Evolutionary conservation across 1,284 basidiomycete genomes (phyloP), one percentile per base, ranked within the genome.

Genomic region (Moesziomyces sp.): DNA sequence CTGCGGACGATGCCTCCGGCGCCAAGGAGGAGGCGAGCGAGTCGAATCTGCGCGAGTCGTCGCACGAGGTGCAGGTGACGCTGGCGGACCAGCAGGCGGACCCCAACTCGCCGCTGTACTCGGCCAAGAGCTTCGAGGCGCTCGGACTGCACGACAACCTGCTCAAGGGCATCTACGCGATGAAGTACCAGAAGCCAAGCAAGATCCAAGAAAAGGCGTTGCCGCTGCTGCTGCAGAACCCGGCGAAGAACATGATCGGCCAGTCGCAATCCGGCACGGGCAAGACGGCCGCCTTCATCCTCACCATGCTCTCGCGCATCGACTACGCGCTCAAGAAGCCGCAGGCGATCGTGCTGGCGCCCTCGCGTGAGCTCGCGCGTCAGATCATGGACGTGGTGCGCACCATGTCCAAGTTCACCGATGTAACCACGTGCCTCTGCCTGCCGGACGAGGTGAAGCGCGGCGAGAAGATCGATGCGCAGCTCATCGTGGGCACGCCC

Each of bases 191-290:
- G 57, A 97, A 96, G 85, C 97, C 97, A 5, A 97, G 94, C 58
- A 99, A 99, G 86, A 99, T 99, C 74, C 97, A 99, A 87, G 97
- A 98, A 87, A 91, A 93, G 69, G 97, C 97, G 23, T 87, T 99
- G 28, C 97, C 97, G 3, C 87, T 99, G 42, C 88, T 99, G 28
- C 89, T 99, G 16, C 86, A 90, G 63, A 92, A 97, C 84, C 97
- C 96, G 19, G 92, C 95, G 8, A 91, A 91, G 61, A 99, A 99
- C 86, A 96, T 99, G 91, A 99, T 99, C 85, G 97, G 94, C 11
- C 97, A 99, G 86, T 97, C 94, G 51, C 97, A 99, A 84, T 99
- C 97, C 24, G 97, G 97, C 45, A 99, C 97, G 9, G 97, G 97
- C 59, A 99, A 99, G 87, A 99, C 97, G 4, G 97, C 97, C 7